These are phyloP conservation scores for Prunus yedoensis DNA, from an alignment of 331 rosid genomes.

Conservation along the genomic window DNA sequence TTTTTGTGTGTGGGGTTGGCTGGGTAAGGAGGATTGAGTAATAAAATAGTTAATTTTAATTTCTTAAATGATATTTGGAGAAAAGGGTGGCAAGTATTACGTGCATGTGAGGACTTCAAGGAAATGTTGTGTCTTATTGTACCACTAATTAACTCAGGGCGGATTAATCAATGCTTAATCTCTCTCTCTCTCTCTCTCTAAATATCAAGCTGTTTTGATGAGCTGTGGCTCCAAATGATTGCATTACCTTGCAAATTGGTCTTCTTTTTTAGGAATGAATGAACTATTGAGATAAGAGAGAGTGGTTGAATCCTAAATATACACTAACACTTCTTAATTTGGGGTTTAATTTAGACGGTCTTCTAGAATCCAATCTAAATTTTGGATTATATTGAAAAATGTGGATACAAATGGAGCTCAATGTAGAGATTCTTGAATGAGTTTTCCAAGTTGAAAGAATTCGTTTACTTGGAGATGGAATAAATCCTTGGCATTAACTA, in stretches of 20 bases:
- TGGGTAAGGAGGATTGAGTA: slow-evolving; percentile 8
- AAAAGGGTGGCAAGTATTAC: background rate
- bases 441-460: background rate
- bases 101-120: slow-evolving; percentile 13
- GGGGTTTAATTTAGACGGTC: background rate
- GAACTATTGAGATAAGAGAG: too few species aligned
- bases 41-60: background rate
- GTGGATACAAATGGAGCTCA: too few species aligned
- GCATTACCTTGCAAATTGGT: background rate
- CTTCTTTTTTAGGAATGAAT: background rate
- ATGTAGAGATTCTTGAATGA: background rate
- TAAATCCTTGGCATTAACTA: too few species aligned
- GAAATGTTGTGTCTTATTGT: slow-evolving; percentile 15
- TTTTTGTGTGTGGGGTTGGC: background rate
- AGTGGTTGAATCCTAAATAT: background rate
- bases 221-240: background rate
- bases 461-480: too few species aligned
- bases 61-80: background rate
- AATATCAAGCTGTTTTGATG: background rate
- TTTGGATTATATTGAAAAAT: too few species aligned
- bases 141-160: background rate
- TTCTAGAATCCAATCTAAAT: background rate
- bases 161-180: background rate
- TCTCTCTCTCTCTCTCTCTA: too few species aligned
- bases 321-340: too few species aligned